Evolutionary conservation across 345 rosid species (phyloP).

Genomic region (Citrus glauca): DNA sequence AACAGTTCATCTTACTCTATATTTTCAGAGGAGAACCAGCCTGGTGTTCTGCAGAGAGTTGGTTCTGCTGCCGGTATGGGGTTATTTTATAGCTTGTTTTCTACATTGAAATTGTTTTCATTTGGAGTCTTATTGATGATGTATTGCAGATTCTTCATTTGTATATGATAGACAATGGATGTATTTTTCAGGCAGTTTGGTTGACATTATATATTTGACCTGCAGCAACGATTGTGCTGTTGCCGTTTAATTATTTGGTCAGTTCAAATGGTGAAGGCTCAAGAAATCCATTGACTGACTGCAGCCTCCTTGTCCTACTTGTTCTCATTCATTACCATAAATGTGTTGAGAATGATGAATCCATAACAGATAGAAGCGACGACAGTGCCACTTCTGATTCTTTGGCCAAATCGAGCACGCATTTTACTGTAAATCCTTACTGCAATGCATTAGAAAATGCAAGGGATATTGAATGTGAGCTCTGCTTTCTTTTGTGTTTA

Average conservation of each 20-base stretch:
- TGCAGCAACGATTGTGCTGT: constrained; percentile 81
- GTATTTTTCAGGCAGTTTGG: not conserved
- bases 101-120: not conserved
- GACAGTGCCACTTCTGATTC: constrained; percentile 59
- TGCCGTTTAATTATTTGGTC: constrained; percentile 84
- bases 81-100: constrained; percentile 7
- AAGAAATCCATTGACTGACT: constrained; percentile 64
- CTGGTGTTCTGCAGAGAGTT: constrained; percentile 87
- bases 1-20: constrained; percentile 44
- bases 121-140: constrained; percentile 1
- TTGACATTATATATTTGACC: constrained; percentile 25
- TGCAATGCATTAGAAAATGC: constrained; percentile 84
- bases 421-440: constrained; percentile 71
- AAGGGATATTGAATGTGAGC: constrained; percentile 86
- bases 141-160: not conserved
- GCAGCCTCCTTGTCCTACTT: constrained; percentile 82
- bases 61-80: constrained; percentile 86
- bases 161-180: not conserved
- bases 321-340: constrained; percentile 80
- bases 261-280: constrained; percentile 58
- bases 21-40: constrained; percentile 51
- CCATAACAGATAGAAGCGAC: constrained; percentile 54
- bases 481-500: constrained; percentile 10
- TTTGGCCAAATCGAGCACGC: constrained; percentile 44
- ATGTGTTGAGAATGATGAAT: constrained; percentile 52